Evolutionary conservation across 495 filamentous ascomycete species (phyloP).

Genomic region (Penicillium ochrochloron): DNA sequence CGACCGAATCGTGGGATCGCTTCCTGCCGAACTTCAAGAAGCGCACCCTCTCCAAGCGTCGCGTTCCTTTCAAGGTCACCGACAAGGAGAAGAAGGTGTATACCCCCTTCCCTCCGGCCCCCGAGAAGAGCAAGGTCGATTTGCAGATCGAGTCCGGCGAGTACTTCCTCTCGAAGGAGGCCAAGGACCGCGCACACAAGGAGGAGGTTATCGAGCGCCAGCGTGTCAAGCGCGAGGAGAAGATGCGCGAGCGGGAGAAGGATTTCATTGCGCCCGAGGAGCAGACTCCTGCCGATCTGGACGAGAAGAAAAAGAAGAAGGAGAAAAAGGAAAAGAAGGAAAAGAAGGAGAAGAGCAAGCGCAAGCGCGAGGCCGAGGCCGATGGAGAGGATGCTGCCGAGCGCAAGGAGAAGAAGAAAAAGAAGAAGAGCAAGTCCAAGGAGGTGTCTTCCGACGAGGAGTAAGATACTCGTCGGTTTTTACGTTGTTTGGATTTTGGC

Average conservation of each 20-base stretch:
- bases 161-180: constrained; percentile 91
- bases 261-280: constrained; percentile 88
- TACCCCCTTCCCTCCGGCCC: constrained; percentile 76
- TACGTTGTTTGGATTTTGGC: constrained; percentile 34
- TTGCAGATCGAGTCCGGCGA: constrained; percentile 97
- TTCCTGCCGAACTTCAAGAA: constrained; percentile 99
- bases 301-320: constrained; percentile 58
- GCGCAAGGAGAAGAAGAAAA: constrained; percentile 51
- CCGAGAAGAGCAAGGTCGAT: constrained; percentile 97
- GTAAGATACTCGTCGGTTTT: constrained; percentile 28
- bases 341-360: constrained; percentile 48
- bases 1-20: constrained; percentile 88
- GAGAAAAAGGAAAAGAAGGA: constrained; percentile 51
- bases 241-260: constrained; percentile 80
- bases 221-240: constrained; percentile 84
- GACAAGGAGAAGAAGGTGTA: constrained; percentile 95
- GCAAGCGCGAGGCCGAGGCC: constrained; percentile 45
- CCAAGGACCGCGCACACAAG: constrained; percentile 80
- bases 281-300: constrained; percentile 51
- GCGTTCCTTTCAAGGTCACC: constrained; percentile 79
- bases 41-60: constrained; percentile 82
- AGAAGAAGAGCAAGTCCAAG: constrained; percentile 54
- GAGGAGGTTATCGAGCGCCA: constrained; percentile 81
- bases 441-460: constrained; percentile 40
- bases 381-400: constrained; percentile 41